These are phyloP conservation scores for Coffea humblotiana DNA, from an alignment of 305 asterid species.

Conservation along the genomic window DNA sequence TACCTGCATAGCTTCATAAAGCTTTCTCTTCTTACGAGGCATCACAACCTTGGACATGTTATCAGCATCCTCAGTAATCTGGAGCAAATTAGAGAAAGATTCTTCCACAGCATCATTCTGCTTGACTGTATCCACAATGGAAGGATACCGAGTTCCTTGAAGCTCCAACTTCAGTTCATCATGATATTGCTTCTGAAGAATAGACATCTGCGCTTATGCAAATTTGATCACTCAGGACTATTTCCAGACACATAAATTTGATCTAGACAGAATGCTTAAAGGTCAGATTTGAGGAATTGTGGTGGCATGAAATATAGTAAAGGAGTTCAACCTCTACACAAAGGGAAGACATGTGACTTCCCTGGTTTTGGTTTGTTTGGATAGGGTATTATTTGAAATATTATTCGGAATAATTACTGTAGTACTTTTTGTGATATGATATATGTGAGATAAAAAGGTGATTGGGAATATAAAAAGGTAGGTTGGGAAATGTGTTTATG, in stretches of 20 bases:
- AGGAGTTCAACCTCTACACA: not conserved
- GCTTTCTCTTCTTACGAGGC: conserved; percentile 64
- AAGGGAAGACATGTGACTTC: not conserved
- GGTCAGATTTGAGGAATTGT: not conserved
- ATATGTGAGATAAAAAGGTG: too few relatives aligned
- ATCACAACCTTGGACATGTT: conserved; percentile 47
- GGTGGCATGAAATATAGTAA: not conserved
- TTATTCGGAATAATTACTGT: too few relatives aligned
- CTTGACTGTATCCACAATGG: conserved; percentile 22
- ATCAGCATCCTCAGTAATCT: conserved; percentile 54
- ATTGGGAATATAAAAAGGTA: too few relatives aligned
- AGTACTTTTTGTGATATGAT: too few relatives aligned
- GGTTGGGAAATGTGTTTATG: too few relatives aligned
- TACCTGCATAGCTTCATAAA: conserved; percentile 66
- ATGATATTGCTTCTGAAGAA: conserved; percentile 55
- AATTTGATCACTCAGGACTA: not conserved
- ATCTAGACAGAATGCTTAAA: not conserved
- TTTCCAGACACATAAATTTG: not conserved
- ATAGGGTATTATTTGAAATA: too few relatives aligned
- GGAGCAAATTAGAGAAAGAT: conserved; percentile 38
- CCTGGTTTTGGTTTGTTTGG: too few relatives aligned
- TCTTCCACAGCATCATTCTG: conserved; percentile 35
- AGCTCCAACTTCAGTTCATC: conserved; percentile 64
- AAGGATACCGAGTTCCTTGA: conserved; percentile 39
- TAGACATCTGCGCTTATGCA: conserved; percentile 51